Evolutionary conservation across 768 basidiomycete species (phyloP), one percentile per base, ranked within the genome.

Genomic region (Leucocoprinus leucothites): DNA sequence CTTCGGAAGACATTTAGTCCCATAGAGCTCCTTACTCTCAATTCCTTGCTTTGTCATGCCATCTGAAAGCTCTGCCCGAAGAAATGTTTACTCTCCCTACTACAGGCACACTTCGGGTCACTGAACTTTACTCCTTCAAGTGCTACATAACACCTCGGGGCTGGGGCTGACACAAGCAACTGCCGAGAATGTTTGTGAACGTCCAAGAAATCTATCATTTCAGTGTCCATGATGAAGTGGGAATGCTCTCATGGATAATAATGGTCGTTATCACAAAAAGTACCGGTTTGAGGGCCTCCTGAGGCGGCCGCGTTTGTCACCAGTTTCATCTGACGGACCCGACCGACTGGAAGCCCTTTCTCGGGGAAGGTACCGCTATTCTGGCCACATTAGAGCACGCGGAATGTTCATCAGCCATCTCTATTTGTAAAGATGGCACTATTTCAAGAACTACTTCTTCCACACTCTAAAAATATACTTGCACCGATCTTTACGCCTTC

Each of bases 291-390:
- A 31, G 11, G 11, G 31, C 31, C 31, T 31, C 5, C 11, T 31
- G 31, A 11, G 6, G 11, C 5, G 6, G 5, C 31, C 11, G 5
- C 6, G 31, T 31, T 11, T 31, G 14, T 41, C 40, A 41, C 31
- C 31, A 11, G 31, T n/a, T 41, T n/a, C 40, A 41, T 19, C 16
- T 41, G 40, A 41, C 40, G 13, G 18, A 16, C 18, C 40, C 40
- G 41, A 26, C 9, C 4, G 14, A 41, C 7, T 34, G 28, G 46
- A 21, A 48, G n/a, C 46, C 46, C 46, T 31, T 22, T 28, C 14
- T 25, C 40, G 31, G 50, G 48, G 34, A 19, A 9, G 22, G 38
- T 51, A 41, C 50, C 50, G 19, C 24, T 51, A 38, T 51, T 51
- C 41, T 24, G 40, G 50, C 38, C 8, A 26, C 38, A 42, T 3